Percentiles rank a stretch among this genome's conserved stretches.
Conservation (phyloP, 208 protist genomes). For the Trypanosoma congolense region DNA sequence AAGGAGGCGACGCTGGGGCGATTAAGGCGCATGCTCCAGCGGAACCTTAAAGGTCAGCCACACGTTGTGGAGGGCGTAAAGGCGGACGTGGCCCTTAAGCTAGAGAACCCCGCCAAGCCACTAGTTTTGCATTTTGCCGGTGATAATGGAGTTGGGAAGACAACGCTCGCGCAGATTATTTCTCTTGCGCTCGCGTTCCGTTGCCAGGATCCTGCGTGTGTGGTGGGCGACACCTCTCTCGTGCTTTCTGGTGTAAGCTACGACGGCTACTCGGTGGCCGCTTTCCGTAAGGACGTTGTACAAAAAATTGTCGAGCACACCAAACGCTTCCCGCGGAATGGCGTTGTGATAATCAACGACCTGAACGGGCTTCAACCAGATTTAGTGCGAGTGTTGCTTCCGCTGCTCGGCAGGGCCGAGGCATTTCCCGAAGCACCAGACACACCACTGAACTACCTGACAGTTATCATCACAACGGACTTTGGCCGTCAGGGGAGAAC, state of each 20-base stretch:
- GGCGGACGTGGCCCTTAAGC: constrained; percentile 38
- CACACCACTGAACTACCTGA: constrained; percentile 27
- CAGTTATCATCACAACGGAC: constrained; percentile 74
- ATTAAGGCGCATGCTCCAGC: constrained; percentile 24
- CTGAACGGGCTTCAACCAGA: constrained; percentile 39
- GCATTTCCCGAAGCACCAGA: constrained; percentile 39
- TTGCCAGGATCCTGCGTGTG: constrained; percentile 31
- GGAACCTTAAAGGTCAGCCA: constrained; percentile 39
- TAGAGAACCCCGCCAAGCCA: constrained; percentile 35
- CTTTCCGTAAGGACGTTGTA: constrained; percentile 55
- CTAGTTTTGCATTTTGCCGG: constrained; percentile 74
- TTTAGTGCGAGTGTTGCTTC: constrained; percentile 49
- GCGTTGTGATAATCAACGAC: constrained; percentile 72
- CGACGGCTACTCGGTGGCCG: constrained; percentile 41
- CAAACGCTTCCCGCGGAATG: constrained; percentile 32
- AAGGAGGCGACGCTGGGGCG: constrained; percentile 29
- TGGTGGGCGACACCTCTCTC: constrained; percentile 55
- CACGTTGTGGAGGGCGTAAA: constrained; percentile 34
- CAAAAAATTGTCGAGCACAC: constrained; percentile 36
- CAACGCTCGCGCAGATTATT: constrained; percentile 54
- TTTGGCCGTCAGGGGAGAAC: constrained; percentile 66
- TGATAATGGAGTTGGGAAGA: constrained; percentile 85
- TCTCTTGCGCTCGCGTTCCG: constrained; percentile 58
- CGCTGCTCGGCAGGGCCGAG: constrained; percentile 39
- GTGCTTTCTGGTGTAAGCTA: constrained; percentile 53